Percentiles rank a stretch among this genome's conserved stretches.
phyloP scores from a whole-genome alignment of 2,329 filamentous ascomycete genomes.

The Teratosphaeria nubilosa region DNA sequence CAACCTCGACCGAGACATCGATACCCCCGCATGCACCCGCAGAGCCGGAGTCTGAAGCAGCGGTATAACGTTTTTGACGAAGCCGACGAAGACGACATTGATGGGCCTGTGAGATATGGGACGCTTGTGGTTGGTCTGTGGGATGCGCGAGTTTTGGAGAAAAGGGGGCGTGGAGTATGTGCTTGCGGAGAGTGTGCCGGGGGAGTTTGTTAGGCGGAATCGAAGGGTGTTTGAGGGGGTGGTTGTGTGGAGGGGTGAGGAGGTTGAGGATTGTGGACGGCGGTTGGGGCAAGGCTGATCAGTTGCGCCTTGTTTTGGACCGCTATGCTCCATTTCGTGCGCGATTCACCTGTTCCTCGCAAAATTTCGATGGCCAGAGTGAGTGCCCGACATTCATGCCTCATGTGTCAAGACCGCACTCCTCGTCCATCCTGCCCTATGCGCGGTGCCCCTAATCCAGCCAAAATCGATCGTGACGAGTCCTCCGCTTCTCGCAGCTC shows the following conservation, averaged over 20 bases:
- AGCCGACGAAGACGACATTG: background rate
- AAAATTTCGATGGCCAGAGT: too few relatives aligned
- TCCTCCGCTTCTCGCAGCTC: constrained; percentile 8
- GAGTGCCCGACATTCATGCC: background rate
- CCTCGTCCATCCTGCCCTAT: constrained; percentile 1
- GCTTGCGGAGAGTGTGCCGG: background rate
- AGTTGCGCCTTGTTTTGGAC: too few relatives aligned
- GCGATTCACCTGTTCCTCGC: too few relatives aligned
- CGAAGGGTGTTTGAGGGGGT: background rate
- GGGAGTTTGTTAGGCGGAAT: background rate
- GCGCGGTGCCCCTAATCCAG: background rate
- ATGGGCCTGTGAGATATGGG: background rate
- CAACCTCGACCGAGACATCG: background rate
- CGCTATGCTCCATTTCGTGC: too few relatives aligned
- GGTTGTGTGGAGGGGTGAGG: background rate
- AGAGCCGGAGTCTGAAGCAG: background rate
- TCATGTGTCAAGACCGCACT: background rate
- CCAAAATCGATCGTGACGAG: constrained; percentile 21
- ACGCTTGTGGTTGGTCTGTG: background rate
- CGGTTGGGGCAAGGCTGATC: too few relatives aligned
- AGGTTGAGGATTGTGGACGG: background rate
- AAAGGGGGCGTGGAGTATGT: background rate
- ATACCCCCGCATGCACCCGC: background rate
- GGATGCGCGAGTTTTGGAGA: background rate
- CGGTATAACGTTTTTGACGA: background rate